These are phyloP conservation scores for Medicago arabica DNA, from an alignment of 306 rosid species.

Conservation along the genomic window DNA sequence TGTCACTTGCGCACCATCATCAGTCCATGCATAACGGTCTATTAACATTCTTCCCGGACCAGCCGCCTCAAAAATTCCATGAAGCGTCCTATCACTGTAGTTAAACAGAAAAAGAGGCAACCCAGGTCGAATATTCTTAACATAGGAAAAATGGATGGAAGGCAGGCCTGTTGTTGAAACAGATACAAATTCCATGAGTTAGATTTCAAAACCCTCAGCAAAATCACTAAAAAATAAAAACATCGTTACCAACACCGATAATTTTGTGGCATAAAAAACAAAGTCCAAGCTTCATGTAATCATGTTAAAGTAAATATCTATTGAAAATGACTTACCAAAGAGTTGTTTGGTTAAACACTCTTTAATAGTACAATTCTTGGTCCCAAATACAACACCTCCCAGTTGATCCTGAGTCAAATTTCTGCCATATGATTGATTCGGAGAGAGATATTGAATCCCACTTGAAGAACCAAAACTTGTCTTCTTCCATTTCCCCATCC, in stretches of 20 bases:
- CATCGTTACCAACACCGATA: background rate
- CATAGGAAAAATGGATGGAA: conserved; percentile 69
- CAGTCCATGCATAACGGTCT: conserved; percentile 88
- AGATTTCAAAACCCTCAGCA: conserved; percentile 11
- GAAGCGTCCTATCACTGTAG: conserved; percentile 70
- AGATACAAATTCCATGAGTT: conserved; percentile 41
- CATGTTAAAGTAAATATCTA: conserved; percentile 17
- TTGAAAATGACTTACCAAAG: conserved; percentile 65
- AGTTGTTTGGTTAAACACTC: conserved; percentile 83
- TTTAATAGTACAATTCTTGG: conserved; percentile 62
- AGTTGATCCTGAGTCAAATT: conserved; percentile 71
- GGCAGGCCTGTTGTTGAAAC: conserved; percentile 74
- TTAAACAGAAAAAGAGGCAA: conserved; percentile 93
- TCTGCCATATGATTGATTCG: conserved; percentile 50
- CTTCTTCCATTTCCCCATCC: conserved; percentile 64
- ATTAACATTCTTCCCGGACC: conserved; percentile 68
- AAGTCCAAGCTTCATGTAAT: conserved; percentile 12
- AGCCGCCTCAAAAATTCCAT: conserved; percentile 88
- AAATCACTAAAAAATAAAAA: conserved; percentile 11
- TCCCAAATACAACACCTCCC: conserved; percentile 88
- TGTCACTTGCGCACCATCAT: conserved; percentile 70
- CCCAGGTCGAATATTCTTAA: conserved; percentile 84
- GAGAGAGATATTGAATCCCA: conserved; percentile 32
- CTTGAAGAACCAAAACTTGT: conserved; percentile 12
- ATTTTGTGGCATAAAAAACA: background rate